These are phyloP conservation scores for Penicillium argentinense DNA, from an alignment of 495 filamentous ascomycete species.

Conservation along the genomic window DNA sequence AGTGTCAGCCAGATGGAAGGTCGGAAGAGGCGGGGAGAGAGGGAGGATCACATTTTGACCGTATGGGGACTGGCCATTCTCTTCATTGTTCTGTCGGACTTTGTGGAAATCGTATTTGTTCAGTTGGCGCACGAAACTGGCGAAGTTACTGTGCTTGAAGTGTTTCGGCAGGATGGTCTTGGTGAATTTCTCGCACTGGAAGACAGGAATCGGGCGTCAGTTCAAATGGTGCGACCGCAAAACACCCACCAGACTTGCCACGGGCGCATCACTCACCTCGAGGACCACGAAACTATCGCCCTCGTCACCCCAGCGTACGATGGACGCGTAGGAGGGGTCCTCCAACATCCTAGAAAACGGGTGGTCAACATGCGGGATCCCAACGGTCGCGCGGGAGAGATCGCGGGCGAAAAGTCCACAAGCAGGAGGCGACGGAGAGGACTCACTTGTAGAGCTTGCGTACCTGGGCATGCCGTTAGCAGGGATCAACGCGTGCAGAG, in stretches of 20 bases:
- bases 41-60: slow-evolving; percentile 70
- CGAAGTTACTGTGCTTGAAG: slow-evolving; percentile 99
- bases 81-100: slow-evolving; percentile 94
- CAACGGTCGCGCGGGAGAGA: slow-evolving; percentile 15
- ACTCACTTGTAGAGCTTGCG: slow-evolving; percentile 97
- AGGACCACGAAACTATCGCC: slow-evolving; percentile 97
- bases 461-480: slow-evolving; percentile 61
- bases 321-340: slow-evolving; percentile 85
- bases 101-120: slow-evolving; percentile 99
- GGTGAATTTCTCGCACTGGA: slow-evolving; percentile 95
- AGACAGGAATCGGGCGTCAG: slow-evolving; percentile 10
- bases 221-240: slow-evolving; percentile 3
- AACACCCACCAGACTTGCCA: too few relatives aligned
- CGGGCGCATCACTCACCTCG: slow-evolving; percentile 72
- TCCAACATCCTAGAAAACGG: slow-evolving; percentile 87
- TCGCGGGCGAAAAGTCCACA: slow-evolving; percentile 3
- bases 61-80: slow-evolving; percentile 86
- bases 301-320: slow-evolving; percentile 93
- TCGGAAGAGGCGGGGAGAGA: background rate
- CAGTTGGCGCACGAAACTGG: slow-evolving; percentile 95
- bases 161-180: slow-evolving; percentile 97
- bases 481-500: slow-evolving; percentile 8
- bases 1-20: too few relatives aligned
- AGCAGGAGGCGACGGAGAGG: slow-evolving; percentile 4
- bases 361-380: slow-evolving; percentile 7